Percentiles rank a stretch among this genome's conserved stretches.
Conservation (phyloP, 2,329 filamentous ascomycete genomes). For the Geosmithia flava region DNA sequence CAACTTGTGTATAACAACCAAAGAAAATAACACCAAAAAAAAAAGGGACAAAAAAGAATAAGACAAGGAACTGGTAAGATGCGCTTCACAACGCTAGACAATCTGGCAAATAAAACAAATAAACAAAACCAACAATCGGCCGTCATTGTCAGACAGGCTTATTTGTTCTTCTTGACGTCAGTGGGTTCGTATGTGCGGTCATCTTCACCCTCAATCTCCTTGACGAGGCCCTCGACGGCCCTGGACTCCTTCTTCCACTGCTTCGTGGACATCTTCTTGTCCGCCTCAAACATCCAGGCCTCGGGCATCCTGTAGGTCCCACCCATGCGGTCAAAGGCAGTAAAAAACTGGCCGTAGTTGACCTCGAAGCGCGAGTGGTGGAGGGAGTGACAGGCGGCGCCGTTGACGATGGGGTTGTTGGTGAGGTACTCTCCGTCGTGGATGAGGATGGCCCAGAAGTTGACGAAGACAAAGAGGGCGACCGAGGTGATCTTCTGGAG, state of each 20-base stretch:
- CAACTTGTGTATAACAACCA: no score
- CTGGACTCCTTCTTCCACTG: constrained; percentile 69
- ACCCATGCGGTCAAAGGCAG: constrained; percentile 78
- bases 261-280: constrained; percentile 70
- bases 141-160: neutral
- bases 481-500: constrained; percentile 86
- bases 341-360: constrained; percentile 94
- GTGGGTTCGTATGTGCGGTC: constrained; percentile 32
- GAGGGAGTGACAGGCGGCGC: constrained; percentile 72
- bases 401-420: constrained; percentile 85
- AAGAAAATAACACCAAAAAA: no score
- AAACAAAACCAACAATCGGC: no score
- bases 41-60: no score
- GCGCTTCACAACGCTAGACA: no score
- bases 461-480: constrained; percentile 78
- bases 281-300: constrained; percentile 69
- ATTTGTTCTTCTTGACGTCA: constrained; percentile 32
- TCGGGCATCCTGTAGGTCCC: constrained; percentile 82
- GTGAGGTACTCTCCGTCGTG: constrained; percentile 91
- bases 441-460: constrained; percentile 95
- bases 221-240: constrained; percentile 65
- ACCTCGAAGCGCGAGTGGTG: constrained; percentile 51
- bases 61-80: no score
- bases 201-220: constrained; percentile 53
- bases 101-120: no score